Conservation (phyloP, 2,329 filamentous ascomycete species). For the Fusarium sp. region DNA sequence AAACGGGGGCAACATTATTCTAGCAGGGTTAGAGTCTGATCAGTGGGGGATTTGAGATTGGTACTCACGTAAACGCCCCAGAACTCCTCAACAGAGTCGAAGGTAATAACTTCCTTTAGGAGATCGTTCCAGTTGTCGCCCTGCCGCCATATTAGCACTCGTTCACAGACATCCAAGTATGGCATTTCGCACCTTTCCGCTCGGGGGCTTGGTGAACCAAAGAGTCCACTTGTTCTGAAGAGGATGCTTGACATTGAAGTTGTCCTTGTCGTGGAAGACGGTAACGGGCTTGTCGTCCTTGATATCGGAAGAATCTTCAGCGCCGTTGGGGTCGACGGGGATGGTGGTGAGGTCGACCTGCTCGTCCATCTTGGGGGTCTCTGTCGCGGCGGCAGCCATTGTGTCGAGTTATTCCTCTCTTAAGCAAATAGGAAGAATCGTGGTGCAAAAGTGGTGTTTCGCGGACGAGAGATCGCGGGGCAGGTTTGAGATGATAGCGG, state of each 20-base stretch:
- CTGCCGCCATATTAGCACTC: slow-evolving; percentile 58
- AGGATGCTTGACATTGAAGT: slow-evolving; percentile 99
- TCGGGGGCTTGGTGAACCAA: slow-evolving; percentile 99
- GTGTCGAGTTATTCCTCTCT: slow-evolving; percentile 34
- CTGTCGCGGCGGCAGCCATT: slow-evolving; percentile 53
- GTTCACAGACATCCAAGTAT: slow-evolving; percentile 2
- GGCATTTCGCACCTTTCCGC: slow-evolving; percentile 78
- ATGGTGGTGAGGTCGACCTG: slow-evolving; percentile 76
- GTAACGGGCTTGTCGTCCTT: slow-evolving; percentile 77
- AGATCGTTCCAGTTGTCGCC: slow-evolving; percentile 99
- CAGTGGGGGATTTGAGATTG: not conserved
- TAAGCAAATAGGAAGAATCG: slow-evolving; percentile 9
- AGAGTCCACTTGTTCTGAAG: slow-evolving; percentile 98
- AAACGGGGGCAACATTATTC: slow-evolving; percentile 99
- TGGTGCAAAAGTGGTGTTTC: slow-evolving; percentile 21
- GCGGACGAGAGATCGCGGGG: slow-evolving; percentile 46
- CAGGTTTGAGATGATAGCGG: slow-evolving; percentile 39
- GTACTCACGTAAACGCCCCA: slow-evolving; percentile 96
- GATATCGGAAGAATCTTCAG: slow-evolving; percentile 61
- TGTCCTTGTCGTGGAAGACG: slow-evolving; percentile 97
- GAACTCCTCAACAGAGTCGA: slow-evolving; percentile 98
- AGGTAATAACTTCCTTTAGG: slow-evolving; percentile 97
- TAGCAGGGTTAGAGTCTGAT: slow-evolving; percentile 52
- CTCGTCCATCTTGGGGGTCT: slow-evolving; percentile 55
- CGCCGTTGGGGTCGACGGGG: slow-evolving; percentile 72